These are phyloP conservation scores for Pythium brassicae DNA, from an alignment of 352 stramenopile genomes.

Conservation along the genomic window DNA sequence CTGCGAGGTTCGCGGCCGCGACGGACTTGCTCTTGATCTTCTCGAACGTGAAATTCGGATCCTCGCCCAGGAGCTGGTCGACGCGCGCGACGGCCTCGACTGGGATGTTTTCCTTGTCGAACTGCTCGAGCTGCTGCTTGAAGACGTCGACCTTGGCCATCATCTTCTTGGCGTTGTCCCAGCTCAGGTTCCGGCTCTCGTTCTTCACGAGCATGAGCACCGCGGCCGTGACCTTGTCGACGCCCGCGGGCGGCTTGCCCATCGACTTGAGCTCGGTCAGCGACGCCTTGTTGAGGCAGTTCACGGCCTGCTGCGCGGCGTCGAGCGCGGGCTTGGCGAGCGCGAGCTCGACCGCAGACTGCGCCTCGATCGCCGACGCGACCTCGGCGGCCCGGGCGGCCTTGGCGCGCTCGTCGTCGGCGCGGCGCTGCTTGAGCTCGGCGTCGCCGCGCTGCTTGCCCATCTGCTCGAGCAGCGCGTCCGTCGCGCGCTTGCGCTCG, in stretches of 20 bases:
- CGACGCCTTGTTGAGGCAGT: conserved; percentile 87
- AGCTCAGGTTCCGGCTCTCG: conserved; percentile 92
- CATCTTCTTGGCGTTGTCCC: conserved; percentile 96
- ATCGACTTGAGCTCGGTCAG: conserved; percentile 88
- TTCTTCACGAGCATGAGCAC: conserved; percentile 92
- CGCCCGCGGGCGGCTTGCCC: conserved; percentile 78
- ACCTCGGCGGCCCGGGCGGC: conserved; percentile 61
- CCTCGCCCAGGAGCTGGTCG: conserved; percentile 78
- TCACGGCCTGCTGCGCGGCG: conserved; percentile 81
- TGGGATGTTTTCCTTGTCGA: conserved; percentile 91
- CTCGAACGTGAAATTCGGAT: conserved; percentile 91
- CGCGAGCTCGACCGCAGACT: conserved; percentile 66
- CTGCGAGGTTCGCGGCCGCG: conserved; percentile 88
- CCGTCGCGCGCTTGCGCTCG: conserved; percentile 85
- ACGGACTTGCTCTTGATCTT: conserved; percentile 93
- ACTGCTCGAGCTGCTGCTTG: conserved; percentile 88
- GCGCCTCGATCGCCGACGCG: conserved; percentile 58
- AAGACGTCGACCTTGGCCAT: conserved; percentile 94
- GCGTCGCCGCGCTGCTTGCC: conserved; percentile 87
- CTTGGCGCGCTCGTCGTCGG: conserved; percentile 76
- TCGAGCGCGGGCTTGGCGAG: conserved; percentile 82
- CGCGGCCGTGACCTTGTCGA: conserved; percentile 88
- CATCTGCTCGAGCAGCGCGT: conserved; percentile 86
- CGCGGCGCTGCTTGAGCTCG: conserved; percentile 80
- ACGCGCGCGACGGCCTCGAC: conserved; percentile 81